phyloP scores from a whole-genome alignment of 805 yeast genomes.

The Suhomyces pyralidae region DNA sequence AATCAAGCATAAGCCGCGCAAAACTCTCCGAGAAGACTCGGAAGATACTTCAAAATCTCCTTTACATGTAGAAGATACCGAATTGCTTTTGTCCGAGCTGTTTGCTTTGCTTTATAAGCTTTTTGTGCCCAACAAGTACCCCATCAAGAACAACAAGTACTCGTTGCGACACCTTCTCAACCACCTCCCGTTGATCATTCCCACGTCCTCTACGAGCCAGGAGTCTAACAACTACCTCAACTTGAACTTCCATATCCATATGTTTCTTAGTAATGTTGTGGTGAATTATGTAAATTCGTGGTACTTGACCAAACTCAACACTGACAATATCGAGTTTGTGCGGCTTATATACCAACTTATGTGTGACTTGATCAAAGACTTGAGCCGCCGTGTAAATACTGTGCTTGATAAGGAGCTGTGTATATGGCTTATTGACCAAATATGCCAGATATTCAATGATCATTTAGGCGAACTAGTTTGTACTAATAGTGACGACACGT shows the following conservation, averaged over 20 bases:
- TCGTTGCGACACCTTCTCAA: slow-evolving; percentile 23
- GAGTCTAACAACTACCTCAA: slow-evolving; percentile 9
- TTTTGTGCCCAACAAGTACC: slow-evolving; percentile 32
- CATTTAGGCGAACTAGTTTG: slow-evolving; percentile 19
- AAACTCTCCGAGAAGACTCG: not conserved
- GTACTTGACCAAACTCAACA: slow-evolving; percentile 23
- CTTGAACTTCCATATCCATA: slow-evolving; percentile 35
- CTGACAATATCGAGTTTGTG: slow-evolving; percentile 30
- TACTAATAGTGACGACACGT: slow-evolving; percentile 4
- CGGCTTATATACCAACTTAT: slow-evolving; percentile 23
- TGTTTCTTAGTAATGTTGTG: slow-evolving; percentile 31
- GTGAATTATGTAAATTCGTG: slow-evolving; percentile 13
- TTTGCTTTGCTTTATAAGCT: slow-evolving; percentile 30
- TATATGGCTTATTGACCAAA: slow-evolving; percentile 19
- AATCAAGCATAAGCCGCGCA: slow-evolving; percentile 1
- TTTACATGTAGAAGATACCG: not conserved
- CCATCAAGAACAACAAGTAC: slow-evolving; percentile 28
- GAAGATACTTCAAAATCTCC: not conserved
- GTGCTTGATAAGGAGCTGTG: slow-evolving; percentile 10
- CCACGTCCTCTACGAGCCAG: slow-evolving; percentile 10
- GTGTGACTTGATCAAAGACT: slow-evolving; percentile 22
- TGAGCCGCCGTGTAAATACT: slow-evolving; percentile 17
- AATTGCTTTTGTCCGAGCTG: slow-evolving; percentile 25
- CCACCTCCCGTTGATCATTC: slow-evolving; percentile 28
- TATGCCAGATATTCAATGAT: slow-evolving; percentile 19